Evolutionary conservation across 441 rosid species (phyloP).

Genomic region (Dalechampia spathulata): DNA sequence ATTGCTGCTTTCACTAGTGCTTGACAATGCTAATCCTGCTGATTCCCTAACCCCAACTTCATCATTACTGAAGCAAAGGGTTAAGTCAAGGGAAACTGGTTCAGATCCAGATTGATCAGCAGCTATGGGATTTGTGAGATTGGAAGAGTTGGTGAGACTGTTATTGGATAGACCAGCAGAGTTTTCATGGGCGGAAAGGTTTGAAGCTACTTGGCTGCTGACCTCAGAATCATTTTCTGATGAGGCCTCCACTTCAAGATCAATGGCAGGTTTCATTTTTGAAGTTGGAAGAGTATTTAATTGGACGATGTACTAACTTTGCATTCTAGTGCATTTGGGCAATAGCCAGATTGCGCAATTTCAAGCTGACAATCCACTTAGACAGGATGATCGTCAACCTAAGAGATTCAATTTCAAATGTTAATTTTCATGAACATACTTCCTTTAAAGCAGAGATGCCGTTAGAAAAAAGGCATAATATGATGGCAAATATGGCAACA

Average conservation of each 20-base stretch:
- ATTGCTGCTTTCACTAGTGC: slow-evolving; percentile 62
- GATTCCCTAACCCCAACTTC: slow-evolving; percentile 26
- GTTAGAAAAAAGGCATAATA: neutral
- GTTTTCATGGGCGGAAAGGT: slow-evolving; percentile 36
- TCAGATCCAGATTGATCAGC: slow-evolving; percentile 21
- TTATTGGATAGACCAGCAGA: slow-evolving; percentile 26
- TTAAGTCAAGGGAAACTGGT: slow-evolving; percentile 41
- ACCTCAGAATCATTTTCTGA: slow-evolving; percentile 47
- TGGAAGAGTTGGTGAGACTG: slow-evolving; percentile 24
- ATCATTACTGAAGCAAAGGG: slow-evolving; percentile 33
- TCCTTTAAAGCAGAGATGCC: neutral
- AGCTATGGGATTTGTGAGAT: slow-evolving; percentile 14
- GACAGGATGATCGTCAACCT: slow-evolving; percentile 16
- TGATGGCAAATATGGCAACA: neutral
- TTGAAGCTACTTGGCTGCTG: slow-evolving; percentile 63
- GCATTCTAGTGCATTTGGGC: slow-evolving; percentile 1
- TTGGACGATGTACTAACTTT: slow-evolving; percentile 4
- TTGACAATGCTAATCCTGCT: slow-evolving; percentile 38
- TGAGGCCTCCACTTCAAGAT: slow-evolving; percentile 49
- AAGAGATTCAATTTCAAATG: neutral
- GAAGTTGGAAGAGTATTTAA: neutral
- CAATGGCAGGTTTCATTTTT: slow-evolving; percentile 44
- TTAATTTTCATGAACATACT: neutral
- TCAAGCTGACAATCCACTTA: slow-evolving; percentile 1
- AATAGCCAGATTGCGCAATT: neutral